A percentile compares a stretch with the other conserved stretches of the same genome.
Evolutionary conservation across 495 filamentous ascomycete genomes (phyloP).

Genomic region (Aspergillus saccharolyticus): DNA sequence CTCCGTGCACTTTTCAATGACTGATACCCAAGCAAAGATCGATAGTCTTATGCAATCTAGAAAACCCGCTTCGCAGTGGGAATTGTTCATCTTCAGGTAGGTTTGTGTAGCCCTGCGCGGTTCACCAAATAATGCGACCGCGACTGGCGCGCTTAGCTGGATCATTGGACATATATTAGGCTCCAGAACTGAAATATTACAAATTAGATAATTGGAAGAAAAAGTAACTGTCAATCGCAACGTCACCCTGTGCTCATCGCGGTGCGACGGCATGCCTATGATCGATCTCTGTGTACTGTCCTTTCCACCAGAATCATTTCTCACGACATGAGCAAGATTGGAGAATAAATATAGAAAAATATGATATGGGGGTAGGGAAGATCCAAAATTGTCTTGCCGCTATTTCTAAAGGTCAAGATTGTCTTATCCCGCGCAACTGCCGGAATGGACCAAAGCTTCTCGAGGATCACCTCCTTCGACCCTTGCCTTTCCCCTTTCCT

Average conservation of each 20-base stretch:
- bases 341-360: neutral
- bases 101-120: neutral
- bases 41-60: too few relatives aligned
- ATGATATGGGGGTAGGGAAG: too few relatives aligned
- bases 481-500: constrained; percentile 42
- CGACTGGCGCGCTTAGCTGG: neutral
- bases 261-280: neutral
- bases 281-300: neutral
- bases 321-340: neutral
- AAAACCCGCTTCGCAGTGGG: too few relatives aligned
- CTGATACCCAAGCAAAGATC: too few relatives aligned
- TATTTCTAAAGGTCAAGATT: neutral
- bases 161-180: neutral
- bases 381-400: too few relatives aligned
- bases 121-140: neutral
- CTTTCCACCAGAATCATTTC: neutral
- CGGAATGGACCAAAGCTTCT: neutral
- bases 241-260: neutral
- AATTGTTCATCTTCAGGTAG: too few relatives aligned
- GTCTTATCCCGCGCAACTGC: neutral
- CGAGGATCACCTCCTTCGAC: constrained; percentile 22
- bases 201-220: neutral
- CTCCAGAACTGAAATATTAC: neutral
- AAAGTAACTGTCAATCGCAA: neutral
- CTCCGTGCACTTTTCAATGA: too few relatives aligned